Percentiles rank a stretch among this genome's conserved stretches.
phyloP scores from a whole-genome alignment of 75 land plant genomes.

The Cunninghamia lanceolata region DNA sequence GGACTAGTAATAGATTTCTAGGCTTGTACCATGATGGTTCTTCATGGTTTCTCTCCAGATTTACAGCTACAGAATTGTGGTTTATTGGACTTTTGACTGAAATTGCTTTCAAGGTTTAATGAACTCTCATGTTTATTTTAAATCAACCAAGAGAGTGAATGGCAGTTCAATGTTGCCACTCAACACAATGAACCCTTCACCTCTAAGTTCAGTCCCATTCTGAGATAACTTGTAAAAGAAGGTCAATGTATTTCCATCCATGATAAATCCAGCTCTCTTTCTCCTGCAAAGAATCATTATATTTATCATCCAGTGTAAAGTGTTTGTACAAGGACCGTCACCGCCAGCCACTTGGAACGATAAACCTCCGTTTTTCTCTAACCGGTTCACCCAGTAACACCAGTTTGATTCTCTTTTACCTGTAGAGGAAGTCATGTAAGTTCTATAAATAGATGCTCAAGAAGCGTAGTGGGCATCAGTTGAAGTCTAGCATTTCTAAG shows the following conservation, averaged over 20 bases:
- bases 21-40: neutral
- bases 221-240: neutral
- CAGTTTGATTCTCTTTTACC: no score
- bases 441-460: no score
- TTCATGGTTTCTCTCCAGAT: neutral
- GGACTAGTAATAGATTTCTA: neutral
- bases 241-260: neutral
- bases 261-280: neutral
- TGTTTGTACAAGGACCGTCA: no score
- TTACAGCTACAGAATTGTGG: neutral
- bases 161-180: neutral
- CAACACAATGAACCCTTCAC: neutral
- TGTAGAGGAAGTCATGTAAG: no score
- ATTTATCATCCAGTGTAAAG: no score
- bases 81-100: neutral
- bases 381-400: no score
- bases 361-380: no score
- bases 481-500: no score
- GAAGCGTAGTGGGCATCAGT: no score
- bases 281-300: neutral
- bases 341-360: no score
- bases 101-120: neutral
- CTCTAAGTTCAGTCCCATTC: neutral
- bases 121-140: neutral
- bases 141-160: neutral